Percentiles rank a stretch among this genome's conserved stretches.
phyloP scores from a whole-genome alignment of 345 rosid genomes.

The Xanthoceras sorbifolium region DNA sequence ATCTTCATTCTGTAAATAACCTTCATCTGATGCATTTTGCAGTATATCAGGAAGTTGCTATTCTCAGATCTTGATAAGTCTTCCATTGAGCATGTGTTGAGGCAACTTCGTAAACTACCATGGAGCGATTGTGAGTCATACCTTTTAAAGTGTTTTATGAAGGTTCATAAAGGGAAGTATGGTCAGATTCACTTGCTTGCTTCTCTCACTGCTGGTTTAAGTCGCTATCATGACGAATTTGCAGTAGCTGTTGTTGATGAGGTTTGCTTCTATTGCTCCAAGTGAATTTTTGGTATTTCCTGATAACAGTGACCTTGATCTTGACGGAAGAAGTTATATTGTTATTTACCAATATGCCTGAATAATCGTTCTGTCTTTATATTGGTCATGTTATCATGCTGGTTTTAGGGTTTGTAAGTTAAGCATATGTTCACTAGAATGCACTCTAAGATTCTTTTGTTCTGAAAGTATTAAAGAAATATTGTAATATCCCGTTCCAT shows the following conservation, averaged over 20 bases:
- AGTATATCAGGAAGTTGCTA: conserved; percentile 88
- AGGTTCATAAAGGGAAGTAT: conserved; percentile 93
- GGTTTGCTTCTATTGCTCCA: conserved; percentile 48
- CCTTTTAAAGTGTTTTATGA: conserved; percentile 96
- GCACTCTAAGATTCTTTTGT: neutral
- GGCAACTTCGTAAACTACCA: conserved; percentile 96
- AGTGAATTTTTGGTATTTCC: neutral
- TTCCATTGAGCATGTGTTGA: conserved; percentile 83
- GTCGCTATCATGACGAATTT: conserved; percentile 98
- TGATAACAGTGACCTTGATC: neutral
- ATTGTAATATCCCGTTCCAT: neutral
- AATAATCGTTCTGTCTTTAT: neutral
- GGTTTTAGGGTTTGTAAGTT: neutral
- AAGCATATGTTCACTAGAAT: neutral
- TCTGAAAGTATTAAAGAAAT: conserved; percentile 9
- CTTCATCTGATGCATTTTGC: conserved; percentile 30
- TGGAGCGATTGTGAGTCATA: conserved; percentile 94
- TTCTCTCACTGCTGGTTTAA: conserved; percentile 95
- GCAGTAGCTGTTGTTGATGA: conserved; percentile 98
- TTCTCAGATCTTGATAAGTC: conserved; percentile 98
- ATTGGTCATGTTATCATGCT: neutral
- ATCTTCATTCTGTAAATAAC: conserved; percentile 13
- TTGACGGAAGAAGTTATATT: neutral
- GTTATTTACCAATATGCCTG: neutral
- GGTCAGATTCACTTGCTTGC: conserved; percentile 98